These are phyloP conservation scores for Albizia julibrissin DNA, from an alignment of 306 rosid genomes.

Conservation along the genomic window DNA sequence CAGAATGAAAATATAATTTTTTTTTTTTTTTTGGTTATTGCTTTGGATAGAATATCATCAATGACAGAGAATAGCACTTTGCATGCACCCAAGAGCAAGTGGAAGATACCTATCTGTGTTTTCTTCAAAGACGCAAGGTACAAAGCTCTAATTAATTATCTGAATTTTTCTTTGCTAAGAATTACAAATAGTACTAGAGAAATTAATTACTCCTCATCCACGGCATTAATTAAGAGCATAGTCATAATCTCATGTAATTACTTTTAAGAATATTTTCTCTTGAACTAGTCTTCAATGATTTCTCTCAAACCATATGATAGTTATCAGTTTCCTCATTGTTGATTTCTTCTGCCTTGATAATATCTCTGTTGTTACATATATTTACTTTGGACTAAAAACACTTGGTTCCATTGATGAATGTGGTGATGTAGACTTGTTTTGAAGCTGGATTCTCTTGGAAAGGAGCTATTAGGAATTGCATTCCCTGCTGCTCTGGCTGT, in stretches of 20 bases:
- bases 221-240: neutral
- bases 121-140: constrained; percentile 86
- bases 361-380: neutral
- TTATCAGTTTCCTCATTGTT: neutral
- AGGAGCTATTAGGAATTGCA: constrained; percentile 78
- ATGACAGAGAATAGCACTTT: constrained; percentile 44
- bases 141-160: neutral
- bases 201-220: neutral
- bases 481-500: constrained; percentile 86
- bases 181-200: neutral
- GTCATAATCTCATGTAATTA: neutral
- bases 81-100: constrained; percentile 33
- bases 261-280: neutral
- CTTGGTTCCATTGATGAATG: neutral
- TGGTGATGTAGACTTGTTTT: constrained; percentile 56
- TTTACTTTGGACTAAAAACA: neutral
- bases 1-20: neutral
- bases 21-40: neutral
- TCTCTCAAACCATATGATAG: neutral
- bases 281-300: neutral
- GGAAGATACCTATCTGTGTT: constrained; percentile 62
- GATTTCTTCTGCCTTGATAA: neutral
- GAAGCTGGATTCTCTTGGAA: constrained; percentile 67
- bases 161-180: neutral
- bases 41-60: constrained; percentile 29